Evolutionary conservation across 352 stramenopile genomes (phyloP).

Genomic region (Phytophthora melonis): DNA sequence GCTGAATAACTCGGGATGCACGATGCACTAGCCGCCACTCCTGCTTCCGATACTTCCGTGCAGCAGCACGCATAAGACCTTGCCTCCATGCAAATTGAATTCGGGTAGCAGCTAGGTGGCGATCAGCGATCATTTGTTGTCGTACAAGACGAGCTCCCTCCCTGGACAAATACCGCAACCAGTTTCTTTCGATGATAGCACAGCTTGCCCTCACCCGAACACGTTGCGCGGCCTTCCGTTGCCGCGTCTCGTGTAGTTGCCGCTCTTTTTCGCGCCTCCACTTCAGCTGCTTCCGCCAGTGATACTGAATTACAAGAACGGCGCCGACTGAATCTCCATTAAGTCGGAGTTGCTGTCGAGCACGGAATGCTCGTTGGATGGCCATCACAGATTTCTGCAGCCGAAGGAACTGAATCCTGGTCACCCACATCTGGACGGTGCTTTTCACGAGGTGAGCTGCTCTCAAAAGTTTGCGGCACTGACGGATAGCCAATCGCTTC

Average conservation of each 20-base stretch:
- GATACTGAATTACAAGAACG: constrained; percentile 46
- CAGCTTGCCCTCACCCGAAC: constrained; percentile 43
- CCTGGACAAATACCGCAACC: constrained; percentile 47
- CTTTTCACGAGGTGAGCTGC: constrained; percentile 65
- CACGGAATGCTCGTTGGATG: constrained; percentile 49
- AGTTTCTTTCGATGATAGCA: constrained; percentile 50
- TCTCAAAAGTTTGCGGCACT: constrained; percentile 70
- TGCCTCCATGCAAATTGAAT: constrained; percentile 50
- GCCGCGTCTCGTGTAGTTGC: constrained; percentile 22
- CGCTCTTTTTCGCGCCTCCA: constrained; percentile 30
- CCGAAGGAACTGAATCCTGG: constrained; percentile 38
- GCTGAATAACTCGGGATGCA: constrained; percentile 38
- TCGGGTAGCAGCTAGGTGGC: constrained; percentile 28
- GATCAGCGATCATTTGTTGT: constrained; percentile 44
- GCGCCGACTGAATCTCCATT: constrained; percentile 29
- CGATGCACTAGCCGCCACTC: constrained; percentile 24
- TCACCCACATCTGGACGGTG: constrained; percentile 36
- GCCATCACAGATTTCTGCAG: constrained; percentile 42
- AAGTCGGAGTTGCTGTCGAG: constrained; percentile 27
- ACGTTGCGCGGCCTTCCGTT: constrained; percentile 35
- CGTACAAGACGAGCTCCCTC: constrained; percentile 44
- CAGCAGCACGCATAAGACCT: background rate
- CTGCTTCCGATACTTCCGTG: constrained; percentile 17
- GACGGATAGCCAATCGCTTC: constrained; percentile 74
- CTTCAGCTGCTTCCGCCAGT: constrained; percentile 43